Conservation (phyloP, 805 yeast species). For the Zygotorulaspora florentina region DNA sequence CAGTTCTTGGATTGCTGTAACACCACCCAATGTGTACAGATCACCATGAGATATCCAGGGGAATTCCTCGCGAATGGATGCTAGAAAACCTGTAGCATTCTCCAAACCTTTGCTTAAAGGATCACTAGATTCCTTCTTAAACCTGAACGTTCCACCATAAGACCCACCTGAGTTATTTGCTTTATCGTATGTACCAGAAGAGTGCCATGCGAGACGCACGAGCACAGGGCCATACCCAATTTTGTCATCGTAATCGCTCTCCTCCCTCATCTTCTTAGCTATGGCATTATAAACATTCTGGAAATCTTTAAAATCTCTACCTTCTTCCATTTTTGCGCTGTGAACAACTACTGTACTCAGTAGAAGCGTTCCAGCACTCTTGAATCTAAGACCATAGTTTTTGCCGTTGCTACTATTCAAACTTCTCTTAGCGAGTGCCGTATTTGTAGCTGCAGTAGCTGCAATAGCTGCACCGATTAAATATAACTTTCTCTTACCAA, state of each 20-base stretch:
- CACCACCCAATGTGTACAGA: constrained; percentile 75
- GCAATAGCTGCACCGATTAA: constrained; percentile 28
- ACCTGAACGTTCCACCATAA: constrained; percentile 65
- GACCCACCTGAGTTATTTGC: constrained; percentile 57
- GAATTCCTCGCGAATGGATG: constrained; percentile 49
- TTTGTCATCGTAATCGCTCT: constrained; percentile 56
- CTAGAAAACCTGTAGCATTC: constrained; percentile 52
- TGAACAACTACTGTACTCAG: constrained; percentile 29
- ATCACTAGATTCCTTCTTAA: constrained; percentile 46
- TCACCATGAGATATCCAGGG: constrained; percentile 78
- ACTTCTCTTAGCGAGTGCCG: constrained; percentile 27
- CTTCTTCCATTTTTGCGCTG: constrained; percentile 33
- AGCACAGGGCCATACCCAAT: constrained; percentile 72
- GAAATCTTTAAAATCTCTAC: constrained; percentile 44
- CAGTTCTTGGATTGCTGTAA: constrained; percentile 68
- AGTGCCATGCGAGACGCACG: constrained; percentile 82
- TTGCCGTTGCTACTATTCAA: constrained; percentile 18
- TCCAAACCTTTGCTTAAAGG: constrained; percentile 62
- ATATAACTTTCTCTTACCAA: constrained; percentile 22
- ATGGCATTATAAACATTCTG: constrained; percentile 67
- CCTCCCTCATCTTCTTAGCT: constrained; percentile 55
- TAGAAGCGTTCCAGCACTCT: constrained; percentile 15
- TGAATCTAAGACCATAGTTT: constrained; percentile 6
- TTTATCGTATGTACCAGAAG: constrained; percentile 71
- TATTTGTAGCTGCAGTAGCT: constrained; percentile 29